These are phyloP conservation scores for Holtermannia corniformis DNA, from an alignment of 768 basidiomycete genomes.

Conservation along the genomic window DNA sequence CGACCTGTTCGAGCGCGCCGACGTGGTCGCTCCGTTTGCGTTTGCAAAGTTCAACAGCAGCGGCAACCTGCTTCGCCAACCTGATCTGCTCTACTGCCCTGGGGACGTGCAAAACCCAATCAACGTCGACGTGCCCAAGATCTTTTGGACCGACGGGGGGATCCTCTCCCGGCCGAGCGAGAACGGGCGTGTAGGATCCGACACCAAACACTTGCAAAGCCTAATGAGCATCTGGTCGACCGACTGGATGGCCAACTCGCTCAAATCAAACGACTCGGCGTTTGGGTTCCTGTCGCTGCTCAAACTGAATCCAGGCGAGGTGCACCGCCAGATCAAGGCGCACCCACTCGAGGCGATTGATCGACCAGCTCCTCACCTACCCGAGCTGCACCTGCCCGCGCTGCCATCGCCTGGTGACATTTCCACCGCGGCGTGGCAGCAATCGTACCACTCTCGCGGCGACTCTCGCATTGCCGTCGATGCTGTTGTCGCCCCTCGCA, in stretches of 20 bases:
- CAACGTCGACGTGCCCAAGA: conserved; percentile 60
- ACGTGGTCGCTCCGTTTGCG: conserved; percentile 85
- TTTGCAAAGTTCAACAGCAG: conserved; percentile 74
- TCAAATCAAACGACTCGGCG: conserved; percentile 49
- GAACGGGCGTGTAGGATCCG: conserved; percentile 47
- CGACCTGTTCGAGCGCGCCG: conserved; percentile 92
- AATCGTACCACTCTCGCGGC: conserved; percentile 72
- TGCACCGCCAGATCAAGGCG: conserved; percentile 13
- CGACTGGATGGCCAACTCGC: conserved; percentile 64
- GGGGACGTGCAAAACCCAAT: conserved; percentile 87
- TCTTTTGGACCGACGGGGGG: conserved; percentile 71
- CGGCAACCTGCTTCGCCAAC: conserved; percentile 73
- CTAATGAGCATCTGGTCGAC: conserved; percentile 86
- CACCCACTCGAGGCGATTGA: conserved; percentile 26
- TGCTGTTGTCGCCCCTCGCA: conserved; percentile 74
- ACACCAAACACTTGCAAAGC: conserved; percentile 53
- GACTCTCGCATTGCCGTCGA: conserved; percentile 77
- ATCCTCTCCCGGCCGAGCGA: conserved; percentile 58
- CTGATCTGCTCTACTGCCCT: conserved; percentile 68
- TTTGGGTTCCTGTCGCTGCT: conserved; percentile 75
- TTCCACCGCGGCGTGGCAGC: conserved; percentile 53
- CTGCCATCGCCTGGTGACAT: conserved; percentile 57
- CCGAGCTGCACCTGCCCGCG: conserved; percentile 19
- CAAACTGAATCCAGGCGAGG: conserved; percentile 54
- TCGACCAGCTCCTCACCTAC: conserved; percentile 41